Evolutionary conservation across 1,284 basidiomycete species (phyloP), one percentile per base, ranked within the genome.

Genomic region (Ustilago shanxiensis): DNA sequence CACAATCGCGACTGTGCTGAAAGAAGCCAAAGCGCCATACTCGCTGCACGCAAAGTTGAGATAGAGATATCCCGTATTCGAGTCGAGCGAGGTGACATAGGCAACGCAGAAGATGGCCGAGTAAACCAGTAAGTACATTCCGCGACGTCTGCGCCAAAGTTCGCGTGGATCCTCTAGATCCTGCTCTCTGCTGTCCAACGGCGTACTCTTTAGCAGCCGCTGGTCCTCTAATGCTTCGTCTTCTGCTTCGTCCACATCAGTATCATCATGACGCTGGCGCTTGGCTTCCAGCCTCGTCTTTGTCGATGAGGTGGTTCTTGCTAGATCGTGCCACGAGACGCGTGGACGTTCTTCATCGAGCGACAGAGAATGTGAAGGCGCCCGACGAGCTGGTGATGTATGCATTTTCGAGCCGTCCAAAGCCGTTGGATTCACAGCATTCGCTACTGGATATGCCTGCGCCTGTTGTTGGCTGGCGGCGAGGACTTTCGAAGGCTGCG

Each of bases 51-150:
- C 84, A 76, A 78, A 81, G 66, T 84, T 85, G 70, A 83, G 82
- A 72, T 83, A 80, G 60, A 85, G 74, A 90, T 89, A 41, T 88
- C 88, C 85, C 89, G 90, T 26, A 87, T 84, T 85, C 87, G 33
- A 88, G 89, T 77, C 90, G 87, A 88, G 87, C n/a, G 88, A 88
- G 22, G 86, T 81, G 53, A 94, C 90, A 22, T 92, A 90, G 22
- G 90, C 90, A 45, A 92, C 88, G 63, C 91, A 85, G 83, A 89
- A 89, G 86, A 93, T 91, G 41, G 79, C 74, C 44, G 73, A 76
- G 60, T 80, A 81, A 7, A 81, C 73, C 50, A 79, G 53, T 44
- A 80, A 44, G 53, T 81, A 81, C 35, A 75, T 35, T 4, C 61
- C 64, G 2, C 77, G 60, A 18, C 72, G 66, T 18, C 64, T 59